A percentile compares a stretch with the other conserved stretches of the same genome.
Evolutionary conservation across 306 rosid species (phyloP).

Genomic region (Quercus cerris): DNA sequence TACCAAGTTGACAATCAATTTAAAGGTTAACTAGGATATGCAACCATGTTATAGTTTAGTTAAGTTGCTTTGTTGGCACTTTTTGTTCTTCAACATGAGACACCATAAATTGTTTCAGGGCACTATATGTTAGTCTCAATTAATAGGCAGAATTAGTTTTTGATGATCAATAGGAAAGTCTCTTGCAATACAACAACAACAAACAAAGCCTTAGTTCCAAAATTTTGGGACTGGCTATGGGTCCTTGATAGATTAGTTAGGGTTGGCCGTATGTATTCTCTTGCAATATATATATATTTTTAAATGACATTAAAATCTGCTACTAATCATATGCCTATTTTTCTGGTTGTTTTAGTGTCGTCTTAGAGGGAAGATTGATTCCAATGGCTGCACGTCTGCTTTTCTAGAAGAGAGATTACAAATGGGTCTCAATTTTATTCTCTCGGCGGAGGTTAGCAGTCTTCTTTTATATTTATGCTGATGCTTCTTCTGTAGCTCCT

Average conservation of each 20-base stretch:
- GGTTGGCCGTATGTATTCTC: too few species aligned
- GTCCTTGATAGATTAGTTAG: too few species aligned
- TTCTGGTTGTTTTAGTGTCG: slow-evolving; percentile 58
- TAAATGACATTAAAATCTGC: neutral
- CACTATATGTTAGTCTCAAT: too few species aligned
- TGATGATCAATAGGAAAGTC: neutral
- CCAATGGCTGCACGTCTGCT: slow-evolving; percentile 68
- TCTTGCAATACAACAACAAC: neutral
- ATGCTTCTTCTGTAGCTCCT: neutral
- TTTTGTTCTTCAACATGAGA: too few species aligned
- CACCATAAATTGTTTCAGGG: too few species aligned
- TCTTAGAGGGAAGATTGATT: slow-evolving; percentile 89
- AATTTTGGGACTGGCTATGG: too few species aligned
- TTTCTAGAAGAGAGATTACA: slow-evolving; percentile 86
- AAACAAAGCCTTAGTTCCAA: too few species aligned
- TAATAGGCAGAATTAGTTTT: neutral
- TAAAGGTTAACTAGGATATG: too few species aligned
- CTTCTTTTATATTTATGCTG: neutral
- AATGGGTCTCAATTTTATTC: slow-evolving; percentile 71
- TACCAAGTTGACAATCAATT: too few species aligned
- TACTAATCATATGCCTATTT: neutral
- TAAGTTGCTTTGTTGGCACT: too few species aligned
- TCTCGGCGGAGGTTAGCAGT: slow-evolving; percentile 62
- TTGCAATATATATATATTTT: neutral
- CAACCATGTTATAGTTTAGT: too few species aligned